Evolutionary conservation across 2,329 filamentous ascomycete genomes (phyloP).

Genomic region (Hypoxylon sp.): DNA sequence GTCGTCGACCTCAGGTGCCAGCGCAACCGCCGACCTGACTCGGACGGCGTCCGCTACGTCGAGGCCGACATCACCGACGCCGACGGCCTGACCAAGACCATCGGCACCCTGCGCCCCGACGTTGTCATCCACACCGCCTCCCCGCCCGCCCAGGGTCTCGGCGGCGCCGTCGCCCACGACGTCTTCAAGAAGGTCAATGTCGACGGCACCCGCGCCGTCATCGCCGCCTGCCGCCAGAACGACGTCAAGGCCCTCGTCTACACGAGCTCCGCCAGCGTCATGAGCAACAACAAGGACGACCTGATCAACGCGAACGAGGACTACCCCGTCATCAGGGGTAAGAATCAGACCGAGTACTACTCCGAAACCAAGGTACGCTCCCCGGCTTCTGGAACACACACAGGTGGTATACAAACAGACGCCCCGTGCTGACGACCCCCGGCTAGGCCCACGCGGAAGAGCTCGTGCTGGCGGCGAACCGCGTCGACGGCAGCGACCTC

Average conservation of each 20-base stretch:
- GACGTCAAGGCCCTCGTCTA: slow-evolving; percentile 86
- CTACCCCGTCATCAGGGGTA: slow-evolving; percentile 77
- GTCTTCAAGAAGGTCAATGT: slow-evolving; percentile 86
- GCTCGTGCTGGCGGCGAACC: slow-evolving; percentile 79
- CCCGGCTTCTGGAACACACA: neutral
- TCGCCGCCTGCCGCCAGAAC: slow-evolving; percentile 74
- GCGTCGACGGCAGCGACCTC: slow-evolving; percentile 63
- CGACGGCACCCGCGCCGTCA: slow-evolving; percentile 79
- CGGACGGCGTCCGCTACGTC: slow-evolving; percentile 69
- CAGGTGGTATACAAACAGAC: neutral
- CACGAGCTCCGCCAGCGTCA: slow-evolving; percentile 86
- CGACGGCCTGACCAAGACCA: slow-evolving; percentile 66
- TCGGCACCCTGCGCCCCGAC: slow-evolving; percentile 74
- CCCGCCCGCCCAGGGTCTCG: slow-evolving; percentile 64
- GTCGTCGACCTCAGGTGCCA: slow-evolving; percentile 77
- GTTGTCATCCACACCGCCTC: slow-evolving; percentile 92
- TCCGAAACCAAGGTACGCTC: slow-evolving; percentile 81
- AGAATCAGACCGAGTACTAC: slow-evolving; percentile 80
- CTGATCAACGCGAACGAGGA: slow-evolving; percentile 85
- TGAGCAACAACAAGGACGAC: slow-evolving; percentile 82
- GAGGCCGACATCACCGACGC: slow-evolving; percentile 80
- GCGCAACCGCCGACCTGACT: slow-evolving; percentile 68
- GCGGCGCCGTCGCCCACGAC: slow-evolving; percentile 61
- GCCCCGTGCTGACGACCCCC: slow-evolving; percentile 20
- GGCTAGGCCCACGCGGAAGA: slow-evolving; percentile 77